A percentile compares a stretch with the other conserved stretches of the same genome.
These are phyloP conservation scores for Novymonas esmeraldas DNA, from an alignment of 208 protist species.

Conservation along the genomic window DNA sequence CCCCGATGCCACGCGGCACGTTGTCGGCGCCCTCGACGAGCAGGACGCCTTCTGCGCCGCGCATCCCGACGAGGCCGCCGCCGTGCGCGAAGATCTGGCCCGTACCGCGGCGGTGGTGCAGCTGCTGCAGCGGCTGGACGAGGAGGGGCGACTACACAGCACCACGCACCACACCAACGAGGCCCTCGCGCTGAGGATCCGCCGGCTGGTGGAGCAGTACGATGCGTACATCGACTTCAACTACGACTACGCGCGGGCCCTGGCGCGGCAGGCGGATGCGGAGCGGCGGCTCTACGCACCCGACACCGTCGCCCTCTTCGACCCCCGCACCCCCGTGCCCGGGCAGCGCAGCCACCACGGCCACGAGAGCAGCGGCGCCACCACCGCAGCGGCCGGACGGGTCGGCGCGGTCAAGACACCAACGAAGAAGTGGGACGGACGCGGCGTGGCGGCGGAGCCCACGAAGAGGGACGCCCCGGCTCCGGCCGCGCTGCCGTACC, in stretches of 20 bases:
- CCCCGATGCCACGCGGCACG: slow-evolving; percentile 28
- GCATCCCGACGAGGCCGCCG: slow-evolving; percentile 52
- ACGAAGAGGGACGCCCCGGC: background rate
- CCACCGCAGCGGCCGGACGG: background rate
- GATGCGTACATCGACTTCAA: slow-evolving; percentile 57
- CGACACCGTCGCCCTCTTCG: slow-evolving; percentile 47
- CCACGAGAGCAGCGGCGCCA: background rate
- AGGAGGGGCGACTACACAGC: slow-evolving; percentile 53
- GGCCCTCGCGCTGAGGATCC: slow-evolving; percentile 43
- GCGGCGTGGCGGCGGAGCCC: too few relatives aligned
- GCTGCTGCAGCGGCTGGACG: slow-evolving; percentile 60
- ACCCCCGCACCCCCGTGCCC: slow-evolving; percentile 21
- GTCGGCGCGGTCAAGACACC: background rate
- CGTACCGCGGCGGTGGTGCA: slow-evolving; percentile 29
- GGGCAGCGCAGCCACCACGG: too few relatives aligned
- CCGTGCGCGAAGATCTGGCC: slow-evolving; percentile 25
- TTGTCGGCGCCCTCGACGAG: slow-evolving; percentile 62
- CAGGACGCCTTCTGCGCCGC: slow-evolving; percentile 42
- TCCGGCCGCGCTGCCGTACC: slow-evolving; percentile 13
- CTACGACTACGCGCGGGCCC: slow-evolving; percentile 38
- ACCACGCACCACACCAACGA: slow-evolving; percentile 25
- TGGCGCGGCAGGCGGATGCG: slow-evolving; percentile 30
- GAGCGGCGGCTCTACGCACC: slow-evolving; percentile 13
- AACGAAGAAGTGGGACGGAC: too few relatives aligned
- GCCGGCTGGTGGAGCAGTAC: slow-evolving; percentile 61